Evolutionary conservation across 768 basidiomycete species (phyloP).

Genomic region (Sporobolomyces roseus): DNA sequence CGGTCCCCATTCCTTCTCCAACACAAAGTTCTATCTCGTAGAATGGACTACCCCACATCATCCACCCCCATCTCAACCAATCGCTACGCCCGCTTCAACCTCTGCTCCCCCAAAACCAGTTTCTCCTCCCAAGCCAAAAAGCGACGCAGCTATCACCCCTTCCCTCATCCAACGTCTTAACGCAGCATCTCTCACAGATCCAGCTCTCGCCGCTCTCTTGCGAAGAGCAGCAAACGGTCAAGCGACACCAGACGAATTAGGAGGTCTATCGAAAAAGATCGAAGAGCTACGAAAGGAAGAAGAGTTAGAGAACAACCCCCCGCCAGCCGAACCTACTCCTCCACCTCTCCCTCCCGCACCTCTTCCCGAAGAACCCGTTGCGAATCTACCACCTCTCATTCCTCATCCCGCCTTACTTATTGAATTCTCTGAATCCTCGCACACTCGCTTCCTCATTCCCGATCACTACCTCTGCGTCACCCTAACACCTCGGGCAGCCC

Average conservation of each 20-base stretch:
- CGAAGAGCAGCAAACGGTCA: slow-evolving; percentile 22
- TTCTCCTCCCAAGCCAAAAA: neutral
- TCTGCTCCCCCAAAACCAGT: neutral
- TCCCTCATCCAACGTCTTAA: slow-evolving; percentile 28
- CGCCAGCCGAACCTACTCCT: neutral
- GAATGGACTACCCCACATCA: slow-evolving; percentile 11
- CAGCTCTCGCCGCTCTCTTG: slow-evolving; percentile 7
- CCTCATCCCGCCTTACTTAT: slow-evolving; percentile 17
- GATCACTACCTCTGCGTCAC: slow-evolving; percentile 22
- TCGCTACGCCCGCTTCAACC: neutral
- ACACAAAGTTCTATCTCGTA: slow-evolving; percentile 17
- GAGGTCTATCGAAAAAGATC: slow-evolving; percentile 19
- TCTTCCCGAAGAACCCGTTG: neutral
- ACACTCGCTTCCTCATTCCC: slow-evolving; percentile 25
- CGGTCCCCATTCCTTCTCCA: slow-evolving; percentile 34
- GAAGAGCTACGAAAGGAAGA: slow-evolving; percentile 16
- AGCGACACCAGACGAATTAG: slow-evolving; percentile 26
- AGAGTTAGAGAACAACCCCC: neutral
- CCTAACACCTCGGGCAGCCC: slow-evolving; percentile 5
- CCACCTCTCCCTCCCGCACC: neutral
- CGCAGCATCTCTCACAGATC: slow-evolving; percentile 23
- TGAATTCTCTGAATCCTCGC: slow-evolving; percentile 20
- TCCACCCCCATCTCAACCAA: neutral
- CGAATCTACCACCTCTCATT: too few relatives aligned
- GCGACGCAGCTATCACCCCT: slow-evolving; percentile 25